These are phyloP conservation scores for Amborella trichopoda DNA, from an alignment of 164 flowering plant genomes.

Conservation along the genomic window DNA sequence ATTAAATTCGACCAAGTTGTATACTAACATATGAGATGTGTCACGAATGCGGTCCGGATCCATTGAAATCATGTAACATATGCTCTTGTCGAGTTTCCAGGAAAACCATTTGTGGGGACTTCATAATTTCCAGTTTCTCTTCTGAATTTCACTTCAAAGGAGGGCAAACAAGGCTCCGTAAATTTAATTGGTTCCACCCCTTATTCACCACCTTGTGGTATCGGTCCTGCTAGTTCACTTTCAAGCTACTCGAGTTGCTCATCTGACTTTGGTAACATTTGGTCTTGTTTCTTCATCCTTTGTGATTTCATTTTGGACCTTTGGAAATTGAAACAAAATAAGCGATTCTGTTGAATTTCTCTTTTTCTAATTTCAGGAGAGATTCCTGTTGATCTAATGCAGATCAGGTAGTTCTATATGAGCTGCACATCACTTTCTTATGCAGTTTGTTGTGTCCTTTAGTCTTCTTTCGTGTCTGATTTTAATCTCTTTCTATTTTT, in stretches of 20 bases:
- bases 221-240: constrained; percentile 42
- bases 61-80: no score
- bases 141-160: no score
- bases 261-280: constrained; percentile 48
- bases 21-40: no score
- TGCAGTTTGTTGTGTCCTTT: constrained; percentile 1
- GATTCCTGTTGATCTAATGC: constrained; percentile 33
- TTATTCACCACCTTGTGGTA: no score
- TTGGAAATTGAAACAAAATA: not conserved
- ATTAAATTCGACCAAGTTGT: no score
- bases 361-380: constrained; percentile 41
- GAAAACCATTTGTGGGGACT: no score
- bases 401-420: constrained; percentile 28
- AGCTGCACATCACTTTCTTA: not conserved
- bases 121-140: no score
- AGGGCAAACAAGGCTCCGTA: no score
- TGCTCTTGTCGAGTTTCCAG: no score
- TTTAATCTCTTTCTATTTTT: not conserved
- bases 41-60: no score
- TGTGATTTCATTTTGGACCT: not conserved
- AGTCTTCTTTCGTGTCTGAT: not conserved
- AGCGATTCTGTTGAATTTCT: constrained; percentile 2
- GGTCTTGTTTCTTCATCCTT: constrained; percentile 2
- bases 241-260: constrained; percentile 36
- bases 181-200: no score